A percentile compares a stretch with the other conserved stretches of the same genome.
These are phyloP conservation scores for Fragaria vesca DNA, from an alignment of 306 rosid species.

Conservation along the genomic window DNA sequence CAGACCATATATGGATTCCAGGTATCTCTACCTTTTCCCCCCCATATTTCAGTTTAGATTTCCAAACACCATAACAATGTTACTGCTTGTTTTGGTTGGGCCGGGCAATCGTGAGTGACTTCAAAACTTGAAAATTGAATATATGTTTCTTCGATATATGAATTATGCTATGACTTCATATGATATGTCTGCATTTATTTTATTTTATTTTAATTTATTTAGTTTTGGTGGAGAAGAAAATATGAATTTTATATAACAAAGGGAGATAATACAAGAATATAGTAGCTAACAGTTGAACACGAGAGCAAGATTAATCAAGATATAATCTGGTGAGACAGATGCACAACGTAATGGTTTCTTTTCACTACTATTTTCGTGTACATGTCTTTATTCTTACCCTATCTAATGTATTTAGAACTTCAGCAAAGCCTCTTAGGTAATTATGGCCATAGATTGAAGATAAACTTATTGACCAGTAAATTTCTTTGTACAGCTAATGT, in stretches of 20 bases:
- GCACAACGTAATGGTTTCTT: neutral
- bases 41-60: slow-evolving; percentile 22
- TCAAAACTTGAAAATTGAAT: slow-evolving; percentile 1
- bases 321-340: neutral
- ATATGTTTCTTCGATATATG: neutral
- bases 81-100: neutral
- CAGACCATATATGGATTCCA: slow-evolving; percentile 78
- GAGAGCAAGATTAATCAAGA: neutral
- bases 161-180: neutral
- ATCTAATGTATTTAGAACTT: neutral
- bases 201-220: neutral
- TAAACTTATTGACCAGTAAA: neutral
- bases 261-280: neutral
- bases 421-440: neutral
- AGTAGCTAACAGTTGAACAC: neutral
- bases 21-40: slow-evolving; percentile 46
- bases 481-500: neutral
- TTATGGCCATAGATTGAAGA: neutral
- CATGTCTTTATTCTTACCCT: neutral
- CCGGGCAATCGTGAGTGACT: neutral
- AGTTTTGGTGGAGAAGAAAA: neutral
- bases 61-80: neutral
- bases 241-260: neutral
- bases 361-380: neutral
- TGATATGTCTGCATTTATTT: neutral